Evolutionary conservation across 2,329 filamentous ascomycete species (phyloP).

Genomic region (Botrytis pseudocinerea): DNA sequence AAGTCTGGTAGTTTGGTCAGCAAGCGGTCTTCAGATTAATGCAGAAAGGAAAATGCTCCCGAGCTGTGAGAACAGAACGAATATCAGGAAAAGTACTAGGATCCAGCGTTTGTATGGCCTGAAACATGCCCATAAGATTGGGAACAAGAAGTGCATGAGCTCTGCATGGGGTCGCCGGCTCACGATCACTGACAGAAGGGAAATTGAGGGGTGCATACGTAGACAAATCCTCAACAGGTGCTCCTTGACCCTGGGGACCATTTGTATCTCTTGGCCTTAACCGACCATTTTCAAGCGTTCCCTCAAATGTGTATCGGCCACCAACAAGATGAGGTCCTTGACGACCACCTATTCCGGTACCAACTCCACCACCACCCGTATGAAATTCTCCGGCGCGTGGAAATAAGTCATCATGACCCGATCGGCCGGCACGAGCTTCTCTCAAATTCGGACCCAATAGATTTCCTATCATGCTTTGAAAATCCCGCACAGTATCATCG

Average conservation of each 20-base stretch:
- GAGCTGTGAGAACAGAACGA: constrained; percentile 16
- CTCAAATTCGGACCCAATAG: constrained; percentile 43
- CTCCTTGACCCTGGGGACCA: constrained; percentile 48
- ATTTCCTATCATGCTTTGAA: constrained; percentile 50
- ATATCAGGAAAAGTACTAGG: constrained; percentile 21
- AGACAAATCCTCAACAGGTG: constrained; percentile 49
- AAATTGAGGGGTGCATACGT: constrained; percentile 45
- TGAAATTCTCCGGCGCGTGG: constrained; percentile 27
- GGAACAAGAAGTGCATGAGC: background rate
- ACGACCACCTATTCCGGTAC: constrained; percentile 21
- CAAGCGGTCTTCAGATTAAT: constrained; percentile 32
- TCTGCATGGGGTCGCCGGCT: no score
- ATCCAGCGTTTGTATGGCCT: background rate
- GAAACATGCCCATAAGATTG: background rate
- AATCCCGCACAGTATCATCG: constrained; percentile 40
- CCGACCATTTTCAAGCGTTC: constrained; percentile 29
- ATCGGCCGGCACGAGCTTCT: constrained; percentile 37
- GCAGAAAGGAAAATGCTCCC: constrained; percentile 30
- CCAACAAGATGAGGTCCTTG: constrained; percentile 32
- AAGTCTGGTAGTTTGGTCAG: constrained; percentile 38
- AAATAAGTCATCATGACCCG: constrained; percentile 38
- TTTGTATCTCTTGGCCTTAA: constrained; percentile 54
- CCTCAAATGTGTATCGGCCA: constrained; percentile 40
- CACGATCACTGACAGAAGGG: background rate
- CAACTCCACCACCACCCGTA: constrained; percentile 27